These are phyloP conservation scores for Camellia sinensis DNA, from an alignment of 148 eudicot genomes.

Conservation along the genomic window DNA sequence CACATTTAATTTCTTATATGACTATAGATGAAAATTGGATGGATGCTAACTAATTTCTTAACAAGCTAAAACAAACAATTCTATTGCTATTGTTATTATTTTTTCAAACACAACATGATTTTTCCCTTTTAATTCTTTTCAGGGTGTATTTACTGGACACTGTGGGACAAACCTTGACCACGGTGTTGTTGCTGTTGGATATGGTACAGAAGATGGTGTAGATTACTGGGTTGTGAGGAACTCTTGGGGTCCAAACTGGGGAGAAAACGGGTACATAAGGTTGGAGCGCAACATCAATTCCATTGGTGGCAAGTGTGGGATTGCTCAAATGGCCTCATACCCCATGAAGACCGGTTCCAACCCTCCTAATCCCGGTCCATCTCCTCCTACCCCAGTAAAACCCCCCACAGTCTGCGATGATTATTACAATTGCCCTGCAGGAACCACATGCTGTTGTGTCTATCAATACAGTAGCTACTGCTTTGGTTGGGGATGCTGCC, in stretches of 20 bases:
- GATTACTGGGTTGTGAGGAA: constrained; percentile 92
- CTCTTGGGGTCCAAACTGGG: constrained; percentile 91
- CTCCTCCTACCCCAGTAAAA: constrained; percentile 69
- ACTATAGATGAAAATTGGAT: too few relatives aligned
- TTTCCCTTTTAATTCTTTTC: not conserved
- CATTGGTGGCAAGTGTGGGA: constrained; percentile 75
- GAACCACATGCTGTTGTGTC: constrained; percentile 75
- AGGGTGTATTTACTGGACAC: constrained; percentile 78
- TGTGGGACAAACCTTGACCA: constrained; percentile 81
- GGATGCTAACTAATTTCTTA: too few relatives aligned
- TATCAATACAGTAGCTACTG: constrained; percentile 57
- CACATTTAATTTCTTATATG: too few relatives aligned
- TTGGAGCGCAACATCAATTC: constrained; percentile 55
- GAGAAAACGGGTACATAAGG: constrained; percentile 75
- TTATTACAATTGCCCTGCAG: constrained; percentile 55
- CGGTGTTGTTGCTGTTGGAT: constrained; percentile 86
- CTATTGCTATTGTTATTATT: too few relatives aligned
- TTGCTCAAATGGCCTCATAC: constrained; percentile 72
- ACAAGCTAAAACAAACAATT: too few relatives aligned
- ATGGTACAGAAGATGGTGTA: constrained; percentile 62
- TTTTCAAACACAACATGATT: not conserved
- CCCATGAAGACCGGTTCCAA: constrained; percentile 66
- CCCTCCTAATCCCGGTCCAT: constrained; percentile 81
- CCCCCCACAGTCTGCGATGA: constrained; percentile 50
- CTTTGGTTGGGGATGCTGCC: constrained; percentile 93